phyloP scores from a whole-genome alignment of 23 red algal genomes.

The Gracilaria gracilis region DNA sequence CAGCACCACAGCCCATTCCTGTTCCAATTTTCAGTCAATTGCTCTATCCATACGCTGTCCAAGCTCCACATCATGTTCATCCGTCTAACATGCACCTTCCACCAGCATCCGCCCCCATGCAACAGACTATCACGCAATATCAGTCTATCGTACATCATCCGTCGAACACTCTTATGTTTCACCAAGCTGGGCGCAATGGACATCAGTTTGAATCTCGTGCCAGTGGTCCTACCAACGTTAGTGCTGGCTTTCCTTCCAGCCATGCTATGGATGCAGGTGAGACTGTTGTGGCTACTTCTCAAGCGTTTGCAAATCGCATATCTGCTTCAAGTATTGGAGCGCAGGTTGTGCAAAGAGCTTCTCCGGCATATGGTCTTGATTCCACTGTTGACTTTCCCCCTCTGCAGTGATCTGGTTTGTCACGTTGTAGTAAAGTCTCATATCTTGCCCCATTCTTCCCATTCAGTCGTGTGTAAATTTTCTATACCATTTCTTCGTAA shows the following conservation, averaged over 20 bases:
- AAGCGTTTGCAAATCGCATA: slow-evolving; percentile 20
- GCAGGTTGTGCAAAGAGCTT: slow-evolving; percentile 6
- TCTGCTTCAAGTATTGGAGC: slow-evolving; percentile 1
- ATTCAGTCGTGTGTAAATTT: background rate
- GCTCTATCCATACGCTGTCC: slow-evolving; percentile 53
- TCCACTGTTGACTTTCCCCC: slow-evolving; percentile 74
- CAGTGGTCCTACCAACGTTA: background rate
- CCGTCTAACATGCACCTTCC: slow-evolving; percentile 30
- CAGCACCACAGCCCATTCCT: slow-evolving; percentile 28
- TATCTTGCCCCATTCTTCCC: background rate
- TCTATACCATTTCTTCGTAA: no score
- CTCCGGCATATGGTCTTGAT: slow-evolving; percentile 64
- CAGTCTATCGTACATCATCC: slow-evolving; percentile 44
- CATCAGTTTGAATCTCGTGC: slow-evolving; percentile 20
- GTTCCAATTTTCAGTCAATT: slow-evolving; percentile 65
- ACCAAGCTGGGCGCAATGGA: slow-evolving; percentile 27
- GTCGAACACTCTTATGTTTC: slow-evolving; percentile 46
- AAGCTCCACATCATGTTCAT: slow-evolving; percentile 27
- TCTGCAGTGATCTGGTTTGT: slow-evolving; percentile 31
- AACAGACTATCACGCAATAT: slow-evolving; percentile 16
- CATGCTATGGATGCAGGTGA: background rate
- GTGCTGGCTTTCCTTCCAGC: background rate
- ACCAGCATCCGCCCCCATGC: slow-evolving; percentile 7
- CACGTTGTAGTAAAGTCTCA: slow-evolving; percentile 12
- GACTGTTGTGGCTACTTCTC: background rate